Base-by-base conservation (phyloP, 2,329 filamentous ascomycete species). In the Apiospora sp. region DNA sequence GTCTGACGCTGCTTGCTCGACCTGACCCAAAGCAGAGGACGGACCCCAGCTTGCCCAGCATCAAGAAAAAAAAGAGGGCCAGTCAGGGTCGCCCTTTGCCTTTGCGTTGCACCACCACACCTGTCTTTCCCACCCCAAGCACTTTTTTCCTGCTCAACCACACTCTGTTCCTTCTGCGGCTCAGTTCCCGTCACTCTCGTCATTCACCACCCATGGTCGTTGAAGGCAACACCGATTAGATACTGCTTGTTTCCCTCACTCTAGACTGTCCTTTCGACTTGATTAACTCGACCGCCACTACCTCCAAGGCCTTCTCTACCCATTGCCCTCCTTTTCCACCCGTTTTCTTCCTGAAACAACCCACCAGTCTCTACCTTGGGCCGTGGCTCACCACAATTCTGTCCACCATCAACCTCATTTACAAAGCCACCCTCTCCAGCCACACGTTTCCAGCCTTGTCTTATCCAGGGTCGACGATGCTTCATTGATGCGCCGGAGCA, bases 361-460 rank as follows among this genome's bases (percentile, higher is more conserved):
- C 34, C 58, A 64, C 34, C 58, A 64, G 34, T 64, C 58, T 37
- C 58, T 64, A n/a, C 58, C 10, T 64, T 64, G 22, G 58, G 7
- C 58, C 34, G 58, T 64, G 58, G 58, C 58, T 41, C 58, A 64
- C 58, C 58, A 70, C 44, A 19, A 76, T 75, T 75, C 77, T 74
- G 75, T 75, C 72, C 72, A 74, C 73, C 78, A 78, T 78, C 76
- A 80, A 77, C 73, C 73, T 74, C 76, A 76, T 76, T 74, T 72
- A 75, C 76, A 76, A 79, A 81, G 80, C 80, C 80, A 81, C 80
- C 71, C 72, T 76, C 79, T 80, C 72, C 79, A 81, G 80, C 80
- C 80, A 81, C 80, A 81, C 79, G n/a, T 34, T 54, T 77, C 72
- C 76, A 78, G 79, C 78, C 79, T 79, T 79, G 75, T 74, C 76